Base-by-base conservation (phyloP, 495 filamentous ascomycete species). In the Xylaria scruposa region DNA sequence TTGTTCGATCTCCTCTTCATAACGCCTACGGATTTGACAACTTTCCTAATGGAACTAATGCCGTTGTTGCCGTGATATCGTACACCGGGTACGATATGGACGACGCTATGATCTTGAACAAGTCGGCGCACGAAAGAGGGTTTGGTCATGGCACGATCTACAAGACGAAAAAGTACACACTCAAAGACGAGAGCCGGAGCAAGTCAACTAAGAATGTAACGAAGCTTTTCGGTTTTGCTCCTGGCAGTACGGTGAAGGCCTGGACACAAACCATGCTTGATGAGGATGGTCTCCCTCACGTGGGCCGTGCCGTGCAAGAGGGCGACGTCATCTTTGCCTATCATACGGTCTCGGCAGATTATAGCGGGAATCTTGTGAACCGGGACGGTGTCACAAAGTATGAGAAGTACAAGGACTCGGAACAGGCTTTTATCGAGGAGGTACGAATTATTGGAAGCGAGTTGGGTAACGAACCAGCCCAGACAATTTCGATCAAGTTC, bases 51-150 rank as follows among this genome's bases (percentile, higher is more conserved):
- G 96, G 96, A n/a, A 94, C 89, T 75, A 99, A 99, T 79, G 94
- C 95, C 10, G 89, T 99, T 33, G 96, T 99, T 68, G 96, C 96
- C 66, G 97, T 99, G 78, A 97, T 99, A 70, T 97, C 96, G 5
- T 99, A 99, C 83, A 98, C 96, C 7, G 96, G 95, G 56, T 98
- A 98, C 80, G 96, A 99, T 86, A 98, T 99, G 96, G 96, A 99
- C 85, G 96, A 99, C 83, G 96, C 96, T 80, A 99, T 99, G 96
- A 98, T 99, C 75, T 87, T 99, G 77, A 98, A 98, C 85, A 99
- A 99, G 80, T 98, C 95, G 17, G 90, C 95, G 3, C 93, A 98
- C 82, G 96, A 99, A 81, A 91, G 96, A 70, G 96, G 96, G n/a
- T 98, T 98, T 78, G 95, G 92, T 56, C 89, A 98, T 79, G 96